A percentile compares a stretch with the other conserved stretches of the same genome.
Conservation (phyloP, 2,329 filamentous ascomycete genomes). For the Calonectria honghensis region DNA sequence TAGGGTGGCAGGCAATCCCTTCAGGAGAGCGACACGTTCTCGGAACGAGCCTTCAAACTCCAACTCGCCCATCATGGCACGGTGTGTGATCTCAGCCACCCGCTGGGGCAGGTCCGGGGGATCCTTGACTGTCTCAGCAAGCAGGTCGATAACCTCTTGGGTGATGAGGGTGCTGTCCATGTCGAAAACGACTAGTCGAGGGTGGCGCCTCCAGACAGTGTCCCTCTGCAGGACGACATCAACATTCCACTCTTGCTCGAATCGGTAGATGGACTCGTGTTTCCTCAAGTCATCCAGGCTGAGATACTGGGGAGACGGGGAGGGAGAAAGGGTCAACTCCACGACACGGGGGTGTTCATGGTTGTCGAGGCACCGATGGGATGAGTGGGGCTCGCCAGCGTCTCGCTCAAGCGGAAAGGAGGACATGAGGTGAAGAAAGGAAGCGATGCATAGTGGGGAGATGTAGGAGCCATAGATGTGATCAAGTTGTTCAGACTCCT, state of each 20-base stretch:
- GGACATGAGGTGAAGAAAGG: conserved; percentile 80
- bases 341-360: conserved; percentile 77
- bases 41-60: conserved; percentile 91
- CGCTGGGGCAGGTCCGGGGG: conserved; percentile 83
- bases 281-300: conserved; percentile 82
- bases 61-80: conserved; percentile 96
- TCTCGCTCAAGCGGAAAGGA: conserved; percentile 74
- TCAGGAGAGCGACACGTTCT: conserved; percentile 86
- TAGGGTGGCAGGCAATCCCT: conserved; percentile 85
- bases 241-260: conserved; percentile 92
- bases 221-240: conserved; percentile 87
- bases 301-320: conserved; percentile 77
- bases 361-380: conserved; percentile 79
- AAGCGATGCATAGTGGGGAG: conserved; percentile 78
- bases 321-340: conserved; percentile 78
- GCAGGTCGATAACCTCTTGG: conserved; percentile 97
- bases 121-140: conserved; percentile 85
- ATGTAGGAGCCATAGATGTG: conserved; percentile 80
- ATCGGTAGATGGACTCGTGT: conserved; percentile 87
- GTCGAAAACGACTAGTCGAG: conserved; percentile 94
- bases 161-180: conserved; percentile 99
- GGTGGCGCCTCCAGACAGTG: conserved; percentile 84
- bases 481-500: conserved; percentile 75
- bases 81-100: conserved; percentile 91
- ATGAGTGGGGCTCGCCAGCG: conserved; percentile 73